Evolutionary conservation across 2,329 filamentous ascomycete species (phyloP), one percentile per base, ranked within the genome.

Genomic region (Aspergillus quadrilineatus): DNA sequence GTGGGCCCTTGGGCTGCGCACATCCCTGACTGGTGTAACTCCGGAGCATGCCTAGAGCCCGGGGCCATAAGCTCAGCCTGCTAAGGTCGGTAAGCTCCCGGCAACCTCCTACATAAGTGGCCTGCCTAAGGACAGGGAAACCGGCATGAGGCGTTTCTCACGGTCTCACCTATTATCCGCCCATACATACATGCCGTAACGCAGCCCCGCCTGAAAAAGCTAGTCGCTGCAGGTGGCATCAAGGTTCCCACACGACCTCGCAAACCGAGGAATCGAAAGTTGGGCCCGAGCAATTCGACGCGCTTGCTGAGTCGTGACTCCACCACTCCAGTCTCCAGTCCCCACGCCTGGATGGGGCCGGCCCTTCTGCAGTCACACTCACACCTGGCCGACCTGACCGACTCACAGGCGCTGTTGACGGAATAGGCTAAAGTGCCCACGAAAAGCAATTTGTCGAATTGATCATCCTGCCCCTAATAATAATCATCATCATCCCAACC

Each of bases 41-140:
- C 52, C 45, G 28, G 52, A 54, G 43, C 15, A 26, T 48, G 39
- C 17, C 53, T 59, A 64, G n/a, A 43, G 26, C 26, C 15, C 10
- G 29, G 28, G 26, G 42, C 42, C 42, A 47, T 59, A 61, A 64
- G 62, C 63, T 65, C 62, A 65, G 60, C 60, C 50, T 58, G 60
- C 63, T 65, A 63, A 66, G 42, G 41, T n/a, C 41, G 50, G 55
- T 57, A 57, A 57, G 64, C 64, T 66, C 61, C 63, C 63, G 63
- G 56, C 62, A 47, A 36, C 15, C 37, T 34, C 41, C 41, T 22
- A 43, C 15, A 43, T 39, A 39, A 39, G 36, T 15, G 36, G 14
- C 36, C 36, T 39, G 36, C 14, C 14, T 39, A 39, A n/a, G 36
- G 12, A n/a, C 36, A 39, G 28, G 46, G 42, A 65, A 59, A 60